phyloP scores from a whole-genome alignment of 176 grass and related monocot genomes.

The Triticum aestivum region DNA sequence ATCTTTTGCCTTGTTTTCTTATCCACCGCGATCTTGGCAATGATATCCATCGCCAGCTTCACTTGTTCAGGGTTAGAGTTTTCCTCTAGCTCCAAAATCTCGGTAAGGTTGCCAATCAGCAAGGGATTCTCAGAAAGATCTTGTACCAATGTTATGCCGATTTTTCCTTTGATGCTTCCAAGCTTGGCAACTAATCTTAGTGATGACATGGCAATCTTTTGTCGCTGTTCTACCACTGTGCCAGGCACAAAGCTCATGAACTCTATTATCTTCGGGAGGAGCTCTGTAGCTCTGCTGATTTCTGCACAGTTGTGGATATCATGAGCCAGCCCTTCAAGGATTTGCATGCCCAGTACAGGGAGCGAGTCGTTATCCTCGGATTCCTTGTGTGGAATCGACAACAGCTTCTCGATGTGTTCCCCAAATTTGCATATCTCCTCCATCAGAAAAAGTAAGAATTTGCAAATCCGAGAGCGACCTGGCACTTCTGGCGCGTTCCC shows the following conservation, averaged over 20 bases:
- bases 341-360: not conserved
- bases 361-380: not conserved
- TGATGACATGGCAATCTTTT: too few species aligned
- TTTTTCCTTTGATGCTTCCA: too few species aligned
- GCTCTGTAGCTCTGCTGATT: not conserved
- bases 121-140: too few species aligned
- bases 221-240: too few species aligned
- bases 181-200: too few species aligned
- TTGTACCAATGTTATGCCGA: too few species aligned
- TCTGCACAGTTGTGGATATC: not conserved
- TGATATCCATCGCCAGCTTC: too few species aligned
- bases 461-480: not conserved
- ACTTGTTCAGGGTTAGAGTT: too few species aligned
- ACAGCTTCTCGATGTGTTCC: not conserved
- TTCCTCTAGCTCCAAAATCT: too few species aligned
- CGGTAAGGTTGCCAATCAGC: too few species aligned
- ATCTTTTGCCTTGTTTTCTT: too few species aligned
- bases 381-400: not conserved
- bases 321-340: not conserved
- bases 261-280: slow-evolving; percentile 15
- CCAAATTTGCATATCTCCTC: not conserved
- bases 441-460: not conserved
- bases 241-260: slow-evolving; percentile 10
- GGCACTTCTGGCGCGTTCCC: not conserved
- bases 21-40: too few species aligned